phyloP scores from a whole-genome alignment of 2,329 filamentous ascomycete species.

The Aspergillus jensenii region DNA sequence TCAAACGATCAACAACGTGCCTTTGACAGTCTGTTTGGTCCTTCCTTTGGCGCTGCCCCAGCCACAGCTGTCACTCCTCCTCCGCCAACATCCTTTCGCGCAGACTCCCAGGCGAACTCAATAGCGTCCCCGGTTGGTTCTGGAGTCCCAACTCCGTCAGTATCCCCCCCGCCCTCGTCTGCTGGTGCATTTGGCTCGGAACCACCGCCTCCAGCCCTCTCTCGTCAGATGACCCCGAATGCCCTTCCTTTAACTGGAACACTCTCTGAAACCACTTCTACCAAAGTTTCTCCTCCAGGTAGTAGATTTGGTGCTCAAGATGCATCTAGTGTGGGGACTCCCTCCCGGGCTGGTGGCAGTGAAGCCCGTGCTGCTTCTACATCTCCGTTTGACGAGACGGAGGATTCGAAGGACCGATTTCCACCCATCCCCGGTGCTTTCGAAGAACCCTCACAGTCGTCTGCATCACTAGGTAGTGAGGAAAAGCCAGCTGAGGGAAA shows the following conservation, averaged over 20 bases:
- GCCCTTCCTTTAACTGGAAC: slow-evolving; percentile 69
- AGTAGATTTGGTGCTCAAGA: slow-evolving; percentile 60
- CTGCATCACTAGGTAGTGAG: slow-evolving; percentile 45
- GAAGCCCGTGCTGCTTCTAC: slow-evolving; percentile 33
- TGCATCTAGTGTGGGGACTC: slow-evolving; percentile 45
- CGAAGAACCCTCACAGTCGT: slow-evolving; percentile 33
- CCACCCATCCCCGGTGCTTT: slow-evolving; percentile 20
- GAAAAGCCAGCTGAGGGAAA: slow-evolving; percentile 27
- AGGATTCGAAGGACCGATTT: slow-evolving; percentile 21
- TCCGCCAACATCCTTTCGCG: slow-evolving; percentile 62
- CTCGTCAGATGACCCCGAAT: slow-evolving; percentile 74
- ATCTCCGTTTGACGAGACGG: slow-evolving; percentile 38
- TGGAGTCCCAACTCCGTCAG: slow-evolving; percentile 60
- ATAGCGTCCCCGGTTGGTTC: slow-evolving; percentile 47
- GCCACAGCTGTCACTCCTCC: slow-evolving; percentile 43
- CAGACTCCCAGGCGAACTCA: slow-evolving; percentile 46
- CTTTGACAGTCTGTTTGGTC: slow-evolving; percentile 86
- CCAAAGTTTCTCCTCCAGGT: slow-evolving; percentile 72
- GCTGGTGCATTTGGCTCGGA: slow-evolving; percentile 23
- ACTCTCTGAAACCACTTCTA: slow-evolving; percentile 73
- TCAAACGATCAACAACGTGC: slow-evolving; percentile 59
- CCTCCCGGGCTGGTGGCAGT: slow-evolving; percentile 39
- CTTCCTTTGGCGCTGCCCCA: slow-evolving; percentile 54
- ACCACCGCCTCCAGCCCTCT: slow-evolving; percentile 66
- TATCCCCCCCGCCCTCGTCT: slow-evolving; percentile 56